Evolutionary conservation across 2,329 filamentous ascomycete species (phyloP).

Genomic region (Xylariaceae sp.): DNA sequence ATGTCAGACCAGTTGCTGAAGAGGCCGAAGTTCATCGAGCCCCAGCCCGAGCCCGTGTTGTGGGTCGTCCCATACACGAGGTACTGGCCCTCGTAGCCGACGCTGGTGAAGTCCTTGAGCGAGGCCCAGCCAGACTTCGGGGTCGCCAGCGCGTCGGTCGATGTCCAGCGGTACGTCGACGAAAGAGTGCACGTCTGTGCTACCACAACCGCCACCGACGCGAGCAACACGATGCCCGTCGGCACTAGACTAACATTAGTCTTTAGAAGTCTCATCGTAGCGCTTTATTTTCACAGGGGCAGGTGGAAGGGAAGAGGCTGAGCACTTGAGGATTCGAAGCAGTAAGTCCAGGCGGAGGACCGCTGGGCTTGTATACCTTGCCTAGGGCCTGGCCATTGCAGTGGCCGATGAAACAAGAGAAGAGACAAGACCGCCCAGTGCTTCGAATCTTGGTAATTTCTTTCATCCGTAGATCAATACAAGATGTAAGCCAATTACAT

Average conservation of each 20-base stretch:
- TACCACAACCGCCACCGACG: conserved; percentile 19
- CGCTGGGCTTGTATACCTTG: conserved; percentile 3
- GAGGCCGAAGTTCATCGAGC: conserved; percentile 61
- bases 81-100: conserved; percentile 58
- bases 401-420: too few species aligned
- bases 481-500: too few species aligned
- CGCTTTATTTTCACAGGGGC: background rate
- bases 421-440: too few species aligned
- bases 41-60: conserved; percentile 48
- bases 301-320: background rate
- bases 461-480: too few species aligned
- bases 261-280: conserved; percentile 14
- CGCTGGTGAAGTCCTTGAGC: conserved; percentile 65
- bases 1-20: conserved; percentile 58
- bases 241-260: background rate
- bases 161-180: conserved; percentile 58
- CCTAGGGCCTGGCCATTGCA: too few species aligned
- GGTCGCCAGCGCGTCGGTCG: conserved; percentile 51
- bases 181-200: conserved; percentile 52
- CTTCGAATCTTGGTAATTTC: too few species aligned
- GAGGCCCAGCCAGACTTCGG: conserved; percentile 58
- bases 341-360: background rate
- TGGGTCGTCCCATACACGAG: conserved; percentile 62
- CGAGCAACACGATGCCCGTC: conserved; percentile 20
- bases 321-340: background rate